Evolutionary conservation across 2,329 filamentous ascomycete genomes (phyloP).

Genomic region (Coniella vitis): DNA sequence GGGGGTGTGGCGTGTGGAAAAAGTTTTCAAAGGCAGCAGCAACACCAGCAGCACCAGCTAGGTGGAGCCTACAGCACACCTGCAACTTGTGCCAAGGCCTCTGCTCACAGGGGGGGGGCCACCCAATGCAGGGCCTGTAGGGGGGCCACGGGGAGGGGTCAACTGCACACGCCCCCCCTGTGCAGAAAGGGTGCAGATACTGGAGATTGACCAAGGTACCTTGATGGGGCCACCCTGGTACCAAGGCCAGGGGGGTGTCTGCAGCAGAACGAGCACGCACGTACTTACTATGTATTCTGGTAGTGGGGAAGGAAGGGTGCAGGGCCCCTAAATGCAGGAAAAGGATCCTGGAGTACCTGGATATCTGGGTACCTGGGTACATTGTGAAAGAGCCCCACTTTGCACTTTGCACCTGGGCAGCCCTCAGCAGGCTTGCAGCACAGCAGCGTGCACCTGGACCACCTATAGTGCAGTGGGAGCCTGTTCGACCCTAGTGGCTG

Average conservation of each 20-base stretch:
- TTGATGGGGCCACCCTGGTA: neutral
- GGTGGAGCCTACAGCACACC: neutral
- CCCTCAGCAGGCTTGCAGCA: too few species aligned
- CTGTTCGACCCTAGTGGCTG: too few species aligned
- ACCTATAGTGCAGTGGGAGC: too few species aligned
- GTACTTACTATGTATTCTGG: neutral
- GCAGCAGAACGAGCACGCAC: neutral
- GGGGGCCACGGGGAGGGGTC: neutral
- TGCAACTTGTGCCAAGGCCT: neutral
- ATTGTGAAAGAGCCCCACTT: too few species aligned
- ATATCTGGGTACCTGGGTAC: too few species aligned
- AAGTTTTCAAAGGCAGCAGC: slow-evolving; percentile 9
- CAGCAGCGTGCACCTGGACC: too few species aligned
- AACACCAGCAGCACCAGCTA: too few species aligned
- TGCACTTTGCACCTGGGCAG: too few species aligned
- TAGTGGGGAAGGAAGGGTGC: neutral
- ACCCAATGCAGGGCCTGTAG: too few species aligned
- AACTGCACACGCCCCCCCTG: neutral
- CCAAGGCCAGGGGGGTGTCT: neutral
- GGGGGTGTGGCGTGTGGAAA: slow-evolving; percentile 9
- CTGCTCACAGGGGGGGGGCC: neutral
- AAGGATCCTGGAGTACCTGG: too few species aligned
- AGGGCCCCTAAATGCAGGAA: neutral
- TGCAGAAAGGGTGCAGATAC: neutral
- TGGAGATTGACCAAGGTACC: neutral